phyloP scores from a whole-genome alignment of 768 basidiomycete genomes.

The Mycena rebaudengoi region DNA sequence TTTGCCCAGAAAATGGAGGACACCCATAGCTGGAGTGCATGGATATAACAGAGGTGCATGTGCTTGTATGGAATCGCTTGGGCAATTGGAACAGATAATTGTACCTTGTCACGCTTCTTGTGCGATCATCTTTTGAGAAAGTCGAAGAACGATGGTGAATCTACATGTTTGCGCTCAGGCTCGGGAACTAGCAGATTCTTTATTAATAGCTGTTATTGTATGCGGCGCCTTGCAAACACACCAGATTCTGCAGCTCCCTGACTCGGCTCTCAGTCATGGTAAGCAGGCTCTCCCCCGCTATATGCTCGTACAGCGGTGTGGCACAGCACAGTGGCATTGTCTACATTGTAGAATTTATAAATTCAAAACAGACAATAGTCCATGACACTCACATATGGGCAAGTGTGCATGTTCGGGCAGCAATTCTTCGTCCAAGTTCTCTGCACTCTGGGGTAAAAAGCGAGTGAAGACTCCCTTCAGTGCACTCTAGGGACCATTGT shows the following conservation, averaged over 20 bases:
- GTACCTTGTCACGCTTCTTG: background rate
- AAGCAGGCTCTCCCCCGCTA: background rate
- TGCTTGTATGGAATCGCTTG: background rate
- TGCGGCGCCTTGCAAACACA: background rate
- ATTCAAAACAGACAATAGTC: background rate
- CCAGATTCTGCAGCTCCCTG: background rate
- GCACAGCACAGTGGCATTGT: background rate
- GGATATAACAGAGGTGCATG: too few relatives aligned
- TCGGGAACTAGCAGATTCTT: background rate
- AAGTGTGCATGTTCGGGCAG: constrained; percentile 7
- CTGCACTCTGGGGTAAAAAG: background rate
- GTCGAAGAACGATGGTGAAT: background rate
- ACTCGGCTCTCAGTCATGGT: background rate
- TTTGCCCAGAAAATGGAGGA: too few relatives aligned
- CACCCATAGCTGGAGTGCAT: too few relatives aligned
- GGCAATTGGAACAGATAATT: background rate
- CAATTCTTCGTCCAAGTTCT: background rate
- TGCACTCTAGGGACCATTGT: background rate
- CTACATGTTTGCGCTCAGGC: background rate
- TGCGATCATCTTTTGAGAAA: background rate
- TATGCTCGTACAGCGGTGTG: background rate
- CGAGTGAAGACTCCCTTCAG: background rate
- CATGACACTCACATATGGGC: background rate
- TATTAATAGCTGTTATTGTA: background rate
- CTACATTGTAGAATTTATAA: background rate